phyloP scores from a whole-genome alignment of 352 stramenopile species.

The Blastocystis sp. region DNA sequence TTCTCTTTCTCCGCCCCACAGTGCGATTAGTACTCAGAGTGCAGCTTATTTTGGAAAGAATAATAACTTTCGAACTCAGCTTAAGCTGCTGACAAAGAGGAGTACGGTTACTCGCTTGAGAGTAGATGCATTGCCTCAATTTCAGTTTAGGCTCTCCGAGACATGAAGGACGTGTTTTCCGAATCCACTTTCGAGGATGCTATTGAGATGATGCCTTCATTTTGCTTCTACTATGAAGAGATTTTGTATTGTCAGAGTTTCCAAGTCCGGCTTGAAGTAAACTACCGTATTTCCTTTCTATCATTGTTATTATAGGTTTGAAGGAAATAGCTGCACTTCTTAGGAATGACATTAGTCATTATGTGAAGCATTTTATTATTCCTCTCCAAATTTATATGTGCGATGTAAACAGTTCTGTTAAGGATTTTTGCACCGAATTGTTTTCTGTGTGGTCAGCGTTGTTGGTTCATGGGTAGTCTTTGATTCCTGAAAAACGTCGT shows the following conservation, averaged over 20 bases:
- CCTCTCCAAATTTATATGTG: slow-evolving; percentile 31
- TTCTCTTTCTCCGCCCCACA: neutral
- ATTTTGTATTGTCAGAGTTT: slow-evolving; percentile 60
- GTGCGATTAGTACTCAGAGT: neutral
- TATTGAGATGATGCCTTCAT: slow-evolving; percentile 39
- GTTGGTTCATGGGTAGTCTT: neutral
- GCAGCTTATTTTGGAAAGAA: slow-evolving; percentile 37
- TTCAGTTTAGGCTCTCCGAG: slow-evolving; percentile 18
- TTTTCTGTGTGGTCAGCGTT: neutral
- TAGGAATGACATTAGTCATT: neutral
- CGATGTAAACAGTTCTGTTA: slow-evolving; percentile 4
- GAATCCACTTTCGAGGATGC: neutral
- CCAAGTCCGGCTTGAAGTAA: slow-evolving; percentile 24
- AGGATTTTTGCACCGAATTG: slow-evolving; percentile 11
- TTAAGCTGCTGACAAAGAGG: slow-evolving; percentile 37
- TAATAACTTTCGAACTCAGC: neutral
- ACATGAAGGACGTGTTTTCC: neutral
- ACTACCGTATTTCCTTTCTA: neutral
- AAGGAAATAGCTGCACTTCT: neutral
- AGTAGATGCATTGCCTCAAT: neutral
- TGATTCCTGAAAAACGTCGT: slow-evolving; percentile 42
- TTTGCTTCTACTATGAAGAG: slow-evolving; percentile 56
- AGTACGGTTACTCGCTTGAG: neutral
- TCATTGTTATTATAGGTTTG: neutral
- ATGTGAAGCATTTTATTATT: slow-evolving; percentile 37